phyloP scores from a whole-genome alignment of 2,329 filamentous ascomycete species.

The Alternaria postmessia region DNA sequence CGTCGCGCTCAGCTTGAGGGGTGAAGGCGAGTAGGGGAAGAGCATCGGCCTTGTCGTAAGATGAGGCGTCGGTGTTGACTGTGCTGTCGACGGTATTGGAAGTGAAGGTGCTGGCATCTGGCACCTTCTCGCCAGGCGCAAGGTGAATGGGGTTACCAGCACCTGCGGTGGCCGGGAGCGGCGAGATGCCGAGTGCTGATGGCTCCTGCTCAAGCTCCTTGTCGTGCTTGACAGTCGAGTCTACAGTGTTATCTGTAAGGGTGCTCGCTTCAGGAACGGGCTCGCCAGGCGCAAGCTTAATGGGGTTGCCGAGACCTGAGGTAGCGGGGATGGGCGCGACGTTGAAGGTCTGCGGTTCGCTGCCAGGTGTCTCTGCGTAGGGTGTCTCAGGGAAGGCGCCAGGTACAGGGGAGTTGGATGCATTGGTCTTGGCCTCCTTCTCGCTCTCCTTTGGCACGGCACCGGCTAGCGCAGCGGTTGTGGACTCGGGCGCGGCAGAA shows the following conservation, averaged over 20 bases:
- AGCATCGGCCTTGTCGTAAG: conserved; percentile 82
- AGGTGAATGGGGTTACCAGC: conserved; percentile 81
- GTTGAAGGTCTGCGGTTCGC: conserved; percentile 56
- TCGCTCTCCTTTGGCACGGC: conserved; percentile 67
- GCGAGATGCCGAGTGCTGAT: conserved; percentile 63
- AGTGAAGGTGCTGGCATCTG: conserved; percentile 69
- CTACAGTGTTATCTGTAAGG: conserved; percentile 74
- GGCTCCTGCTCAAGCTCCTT: conserved; percentile 43
- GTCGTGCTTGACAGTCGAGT: conserved; percentile 59
- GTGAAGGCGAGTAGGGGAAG: conserved; percentile 56
- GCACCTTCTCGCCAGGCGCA: conserved; percentile 81
- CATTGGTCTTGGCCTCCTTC: conserved; percentile 36
- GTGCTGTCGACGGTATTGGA: conserved; percentile 73
- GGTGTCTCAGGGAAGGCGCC: conserved; percentile 80
- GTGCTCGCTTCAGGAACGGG: conserved; percentile 74
- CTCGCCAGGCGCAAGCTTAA: conserved; percentile 80
- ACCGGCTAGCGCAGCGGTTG: conserved; percentile 74
- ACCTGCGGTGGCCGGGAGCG: conserved; percentile 66
- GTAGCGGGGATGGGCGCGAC: conserved; percentile 68
- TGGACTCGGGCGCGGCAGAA: conserved; percentile 73
- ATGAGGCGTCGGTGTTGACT: conserved; percentile 72
- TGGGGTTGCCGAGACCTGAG: conserved; percentile 73
- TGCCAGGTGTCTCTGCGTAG: conserved; percentile 61
- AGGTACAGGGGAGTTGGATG: conserved; percentile 57
- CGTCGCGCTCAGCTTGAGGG: conserved; percentile 54